These are phyloP conservation scores for Staphylotrichum tortipilum DNA, from an alignment of 495 filamentous ascomycete genomes.

Conservation along the genomic window DNA sequence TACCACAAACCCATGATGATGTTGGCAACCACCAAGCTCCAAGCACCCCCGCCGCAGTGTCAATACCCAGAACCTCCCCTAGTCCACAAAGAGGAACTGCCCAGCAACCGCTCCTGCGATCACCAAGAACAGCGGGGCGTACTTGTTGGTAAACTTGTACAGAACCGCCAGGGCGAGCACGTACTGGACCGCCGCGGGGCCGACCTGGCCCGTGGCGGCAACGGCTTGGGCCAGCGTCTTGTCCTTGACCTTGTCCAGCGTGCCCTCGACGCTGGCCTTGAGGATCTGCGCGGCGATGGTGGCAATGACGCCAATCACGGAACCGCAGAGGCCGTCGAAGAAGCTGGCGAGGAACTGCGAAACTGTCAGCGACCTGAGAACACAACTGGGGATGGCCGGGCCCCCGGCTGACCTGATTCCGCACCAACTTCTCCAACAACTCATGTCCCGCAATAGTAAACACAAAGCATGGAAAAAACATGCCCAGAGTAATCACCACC, in stretches of 20 bases:
- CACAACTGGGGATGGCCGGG: background rate
- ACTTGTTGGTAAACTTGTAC: conserved; percentile 30
- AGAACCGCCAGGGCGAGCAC: conserved; percentile 20
- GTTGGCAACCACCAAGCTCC: too few species aligned
- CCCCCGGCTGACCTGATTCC: conserved; percentile 1
- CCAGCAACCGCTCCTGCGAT: conserved; percentile 20
- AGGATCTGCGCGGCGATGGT: conserved; percentile 15
- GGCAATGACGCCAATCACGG: conserved; percentile 8
- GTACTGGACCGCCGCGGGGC: conserved; percentile 22
- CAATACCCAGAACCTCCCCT: too few species aligned
- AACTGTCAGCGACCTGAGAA: conserved; percentile 4
- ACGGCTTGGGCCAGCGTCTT: conserved; percentile 5
- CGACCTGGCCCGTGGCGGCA: conserved; percentile 10
- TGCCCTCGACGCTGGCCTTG: conserved; percentile 21
- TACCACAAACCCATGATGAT: too few species aligned
- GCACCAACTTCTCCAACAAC: conserved; percentile 10
- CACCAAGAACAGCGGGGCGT: conserved; percentile 18
- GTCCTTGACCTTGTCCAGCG: conserved; percentile 5
- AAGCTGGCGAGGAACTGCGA: conserved; percentile 9
- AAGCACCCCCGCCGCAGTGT: too few species aligned
- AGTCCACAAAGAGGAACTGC: conserved; percentile 22
- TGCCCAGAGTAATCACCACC: conserved; percentile 5
- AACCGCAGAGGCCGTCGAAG: conserved; percentile 12
- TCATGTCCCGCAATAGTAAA: conserved; percentile 11
- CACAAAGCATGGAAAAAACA: conserved; percentile 9